Evolutionary conservation across 129 eudicot species (phyloP).

Genomic region (Escallonia rubra): DNA sequence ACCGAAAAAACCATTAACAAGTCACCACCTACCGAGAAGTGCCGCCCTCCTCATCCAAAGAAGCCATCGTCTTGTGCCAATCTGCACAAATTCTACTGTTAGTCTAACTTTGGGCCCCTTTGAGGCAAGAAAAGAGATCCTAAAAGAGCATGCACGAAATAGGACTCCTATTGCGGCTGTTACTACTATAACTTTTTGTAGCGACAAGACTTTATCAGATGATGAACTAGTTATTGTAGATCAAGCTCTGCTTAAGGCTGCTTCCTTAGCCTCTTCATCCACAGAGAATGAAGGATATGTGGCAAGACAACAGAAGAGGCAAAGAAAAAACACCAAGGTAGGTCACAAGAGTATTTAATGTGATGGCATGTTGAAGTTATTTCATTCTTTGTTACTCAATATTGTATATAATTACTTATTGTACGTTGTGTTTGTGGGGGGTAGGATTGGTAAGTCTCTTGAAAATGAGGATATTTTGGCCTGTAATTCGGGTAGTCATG

Average conservation of each 20-base stretch:
- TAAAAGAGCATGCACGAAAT: background rate
- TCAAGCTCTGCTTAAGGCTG: background rate
- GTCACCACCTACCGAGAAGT: too few species aligned
- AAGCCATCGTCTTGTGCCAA: constrained; percentile 24
- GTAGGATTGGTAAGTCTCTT: too few species aligned
- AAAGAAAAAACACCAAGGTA: constrained; percentile 36
- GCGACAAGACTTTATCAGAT: too few species aligned
- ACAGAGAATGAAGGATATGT: constrained; percentile 16
- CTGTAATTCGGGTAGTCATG: too few species aligned
- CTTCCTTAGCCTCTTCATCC: background rate
- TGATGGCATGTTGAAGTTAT: constrained; percentile 8
- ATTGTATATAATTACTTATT: too few species aligned
- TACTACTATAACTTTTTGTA: too few species aligned
- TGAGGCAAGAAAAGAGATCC: constrained; percentile 69
- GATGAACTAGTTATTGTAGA: too few species aligned
- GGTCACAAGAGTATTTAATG: constrained; percentile 63
- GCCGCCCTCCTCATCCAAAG: constrained; percentile 15
- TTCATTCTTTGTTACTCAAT: too few species aligned
- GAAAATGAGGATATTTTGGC: too few species aligned
- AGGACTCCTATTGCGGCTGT: background rate
- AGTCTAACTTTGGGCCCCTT: constrained; percentile 77
- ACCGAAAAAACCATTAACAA: background rate
- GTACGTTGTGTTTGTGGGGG: too few species aligned
- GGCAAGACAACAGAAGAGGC: constrained; percentile 11
- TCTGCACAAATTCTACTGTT: constrained; percentile 53